These are phyloP conservation scores for Macrolepiota dolichaula DNA, from an alignment of 768 basidiomycete genomes.

Conservation along the genomic window DNA sequence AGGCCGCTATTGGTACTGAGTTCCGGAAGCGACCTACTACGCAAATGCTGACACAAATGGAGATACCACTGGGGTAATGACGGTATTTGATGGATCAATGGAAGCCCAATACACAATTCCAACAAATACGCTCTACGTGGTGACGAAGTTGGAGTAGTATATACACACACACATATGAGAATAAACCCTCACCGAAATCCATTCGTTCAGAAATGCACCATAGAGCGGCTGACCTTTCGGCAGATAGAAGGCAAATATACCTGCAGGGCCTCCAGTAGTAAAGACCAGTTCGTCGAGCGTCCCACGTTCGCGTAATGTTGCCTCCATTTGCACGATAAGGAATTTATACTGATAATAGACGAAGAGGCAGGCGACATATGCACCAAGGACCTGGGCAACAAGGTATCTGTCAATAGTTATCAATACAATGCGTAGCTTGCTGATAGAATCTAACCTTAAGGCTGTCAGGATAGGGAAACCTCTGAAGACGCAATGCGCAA, in stretches of 20 bases:
- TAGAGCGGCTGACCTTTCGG: conserved; percentile 14
- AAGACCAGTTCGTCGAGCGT: conserved; percentile 5
- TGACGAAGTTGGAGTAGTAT: background rate
- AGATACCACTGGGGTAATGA: background rate
- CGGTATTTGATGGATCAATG: conserved; percentile 7
- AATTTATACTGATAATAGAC: conserved; percentile 14
- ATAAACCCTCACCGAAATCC: conserved; percentile 7
- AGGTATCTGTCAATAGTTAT: conserved; percentile 13
- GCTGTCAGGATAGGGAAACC: conserved; percentile 14
- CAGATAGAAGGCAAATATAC: conserved; percentile 17
- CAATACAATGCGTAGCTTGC: no score
- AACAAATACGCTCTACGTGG: conserved; percentile 4
- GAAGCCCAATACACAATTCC: conserved; percentile 10
- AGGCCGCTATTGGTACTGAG: background rate
- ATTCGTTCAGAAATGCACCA: conserved; percentile 15
- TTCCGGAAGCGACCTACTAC: background rate
- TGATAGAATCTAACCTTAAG: conserved; percentile 9
- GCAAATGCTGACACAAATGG: conserved; percentile 1
- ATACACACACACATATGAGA: background rate
- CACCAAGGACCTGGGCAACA: conserved; percentile 18
- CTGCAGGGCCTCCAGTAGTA: conserved; percentile 15
- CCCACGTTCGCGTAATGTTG: conserved; percentile 1
- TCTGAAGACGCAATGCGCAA: conserved; percentile 11
- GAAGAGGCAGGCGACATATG: conserved; percentile 14
- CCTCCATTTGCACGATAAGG: conserved; percentile 13